Base-by-base conservation (phyloP, 1,284 basidiomycete genomes). In the Taiwanofungus camphoratus region DNA sequence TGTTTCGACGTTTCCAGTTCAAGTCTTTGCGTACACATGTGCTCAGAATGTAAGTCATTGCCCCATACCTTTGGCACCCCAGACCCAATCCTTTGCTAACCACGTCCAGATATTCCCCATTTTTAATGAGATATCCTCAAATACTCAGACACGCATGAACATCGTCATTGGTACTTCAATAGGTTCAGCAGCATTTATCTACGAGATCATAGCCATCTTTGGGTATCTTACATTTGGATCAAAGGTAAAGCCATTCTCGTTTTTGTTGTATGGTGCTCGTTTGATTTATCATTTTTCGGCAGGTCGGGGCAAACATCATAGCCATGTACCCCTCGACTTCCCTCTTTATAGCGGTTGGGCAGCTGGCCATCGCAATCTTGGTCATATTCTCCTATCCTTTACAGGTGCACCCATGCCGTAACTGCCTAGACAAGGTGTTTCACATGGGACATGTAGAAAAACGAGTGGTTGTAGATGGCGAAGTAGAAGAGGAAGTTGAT, bases 181-280 rank as follows among this genome's bases (percentile, higher is more conserved):
- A 53, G 92, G 92, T 11, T 74, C 77, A 21, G 83, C 89, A 1
- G 77, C 79, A 1, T 42, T 85, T 24, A 82, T 82, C 12, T 96
- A 96, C 61, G 89, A 94, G 60, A 60, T 89, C 41, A 87, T 93
- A 52, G 86, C 81, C 5, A 64, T 92, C 26, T 82, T 95, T 53
- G 96, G 96, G 1, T 99, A 99, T 63, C 70, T 97, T 32, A 97
- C 95, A 0, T 99, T 99, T 63, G 96, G 96, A 2, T 82, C 83
- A 36, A 85, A 82, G 56, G 85, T 83, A 39, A 39, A 67, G 58
- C 20, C 21, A 27, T 22, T 16, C 19, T 26, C 23, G 19, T 35
- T 36, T 9, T 12, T 13, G 9, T 5, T 13, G 30, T 20, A 27
- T 39, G 3, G 24, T 37, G 18, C 23, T n/a, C 18, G n/a, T 13